Base-by-base conservation (phyloP, 352 stramenopile species). In the Aphanomyces cochlioides region DNA sequence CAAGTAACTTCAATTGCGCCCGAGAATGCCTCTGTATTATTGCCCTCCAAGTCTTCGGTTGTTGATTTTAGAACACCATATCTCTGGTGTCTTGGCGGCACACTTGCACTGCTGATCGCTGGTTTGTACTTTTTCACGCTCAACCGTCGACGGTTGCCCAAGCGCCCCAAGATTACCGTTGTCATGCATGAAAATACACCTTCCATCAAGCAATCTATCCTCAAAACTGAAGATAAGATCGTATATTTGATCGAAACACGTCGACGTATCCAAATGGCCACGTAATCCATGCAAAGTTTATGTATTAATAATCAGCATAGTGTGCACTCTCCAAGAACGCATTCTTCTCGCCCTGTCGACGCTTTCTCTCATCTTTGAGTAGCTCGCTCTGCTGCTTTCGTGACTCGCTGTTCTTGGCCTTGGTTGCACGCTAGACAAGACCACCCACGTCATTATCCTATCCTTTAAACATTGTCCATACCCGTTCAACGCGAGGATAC, bases 401-500 rank as follows among this genome's bases (percentile, higher is more conserved):
- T 10, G 43, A 38, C 7, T 40, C 45, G 43, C 43, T 61, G 12
- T 59, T 70, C 40, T 70, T 70, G 34, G 64, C 47, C 36, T 61
- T 45, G 1, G 64, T 70, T 12, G 53, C 64, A 5, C 64, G 36
- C 64, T 69, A 69, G n/a, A 50, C 17, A 28, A 28, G 28, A 28
- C 28, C 28, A 28, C 28, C 28, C 28, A 28, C 28, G 28, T 28
- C 2, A 28, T 28, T 28, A 28, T 28, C 28, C 2, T 28, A 0
- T 28, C 28, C 28, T 2, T 28, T 2, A 28, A 28, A 50, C 36
- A 36, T 58, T 21, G 50, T 19, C 21, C 60, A 21, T 60, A 69
- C 63, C 63, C 61, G 59, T 40, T 70, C 64, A 15, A 70, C 64
- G 48, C 64, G 64, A 7, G 64, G 28, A 36, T 74, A 77, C 56